A percentile compares a stretch with the other conserved stretches of the same genome.
These are phyloP conservation scores for Echinochloa phyllopogon DNA, from an alignment of 176 grass and related monocot species.

Conservation along the genomic window DNA sequence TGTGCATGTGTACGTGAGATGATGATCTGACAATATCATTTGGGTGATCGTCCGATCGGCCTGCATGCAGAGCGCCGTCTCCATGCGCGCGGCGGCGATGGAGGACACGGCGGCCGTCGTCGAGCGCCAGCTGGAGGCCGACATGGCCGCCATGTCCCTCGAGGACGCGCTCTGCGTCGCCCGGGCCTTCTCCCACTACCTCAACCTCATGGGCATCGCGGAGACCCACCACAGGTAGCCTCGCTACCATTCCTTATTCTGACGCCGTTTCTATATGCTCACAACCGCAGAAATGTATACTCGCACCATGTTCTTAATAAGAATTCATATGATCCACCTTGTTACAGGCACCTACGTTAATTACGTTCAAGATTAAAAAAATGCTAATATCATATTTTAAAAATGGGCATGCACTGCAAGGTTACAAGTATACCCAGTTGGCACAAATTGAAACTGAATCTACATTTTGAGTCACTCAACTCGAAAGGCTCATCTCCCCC, in stretches of 20 bases:
- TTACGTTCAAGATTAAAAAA: neutral
- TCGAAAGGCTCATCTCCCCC: no score
- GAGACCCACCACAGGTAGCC: constrained; percentile 82
- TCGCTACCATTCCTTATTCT: neutral
- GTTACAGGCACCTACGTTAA: neutral
- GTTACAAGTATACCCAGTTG: neutral
- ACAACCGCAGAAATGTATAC: neutral
- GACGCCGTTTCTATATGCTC: neutral
- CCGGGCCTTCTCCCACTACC: constrained; percentile 89
- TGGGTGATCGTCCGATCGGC: no score
- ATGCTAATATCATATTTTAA: neutral
- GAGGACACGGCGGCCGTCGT: constrained; percentile 73
- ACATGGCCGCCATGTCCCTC: constrained; percentile 76
- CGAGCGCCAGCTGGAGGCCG: constrained; percentile 74
- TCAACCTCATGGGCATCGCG: constrained; percentile 87
- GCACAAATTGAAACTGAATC: neutral
- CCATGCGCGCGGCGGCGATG: constrained; percentile 76
- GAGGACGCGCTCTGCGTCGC: constrained; percentile 77
- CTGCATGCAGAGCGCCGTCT: constrained; percentile 71
- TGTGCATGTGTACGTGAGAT: no score
- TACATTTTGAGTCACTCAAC: neutral
- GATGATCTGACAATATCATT: neutral
- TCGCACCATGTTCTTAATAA: neutral
- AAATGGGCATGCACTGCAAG: neutral
- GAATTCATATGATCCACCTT: neutral